Conservation (phyloP, 164 flowering plant genomes). For the Piper betle region DNA sequence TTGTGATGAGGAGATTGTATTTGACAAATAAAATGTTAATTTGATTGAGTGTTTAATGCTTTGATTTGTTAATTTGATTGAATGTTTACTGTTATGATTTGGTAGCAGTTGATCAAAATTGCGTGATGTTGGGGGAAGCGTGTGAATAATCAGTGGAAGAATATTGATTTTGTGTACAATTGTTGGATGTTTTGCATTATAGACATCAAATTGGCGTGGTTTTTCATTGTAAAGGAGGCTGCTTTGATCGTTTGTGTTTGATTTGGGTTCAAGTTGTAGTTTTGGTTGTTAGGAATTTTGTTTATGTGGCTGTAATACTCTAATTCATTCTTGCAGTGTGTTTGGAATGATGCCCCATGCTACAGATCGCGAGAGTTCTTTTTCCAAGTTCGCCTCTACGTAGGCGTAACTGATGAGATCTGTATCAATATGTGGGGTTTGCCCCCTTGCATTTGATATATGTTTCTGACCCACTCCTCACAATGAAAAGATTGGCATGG, state of each 20-base stretch:
- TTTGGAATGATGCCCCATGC: conserved; percentile 1
- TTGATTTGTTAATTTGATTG: not conserved
- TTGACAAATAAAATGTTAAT: too few species aligned
- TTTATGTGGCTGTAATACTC: not conserved
- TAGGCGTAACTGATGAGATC: not conserved
- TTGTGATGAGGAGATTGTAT: too few species aligned
- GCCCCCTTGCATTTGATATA: not conserved
- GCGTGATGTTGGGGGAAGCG: not conserved
- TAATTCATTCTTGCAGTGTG: conserved; percentile 2
- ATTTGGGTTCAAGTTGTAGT: not conserved
- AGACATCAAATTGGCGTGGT: too few species aligned
- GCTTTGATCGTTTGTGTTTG: not conserved
- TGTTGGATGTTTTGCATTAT: too few species aligned
- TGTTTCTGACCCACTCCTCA: not conserved
- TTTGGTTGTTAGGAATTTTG: not conserved
- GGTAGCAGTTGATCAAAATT: not conserved
- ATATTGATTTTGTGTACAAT: not conserved
- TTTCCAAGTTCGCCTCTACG: not conserved
- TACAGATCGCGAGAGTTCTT: not conserved
- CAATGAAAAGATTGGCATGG: conserved; percentile 5
- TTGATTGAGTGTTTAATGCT: not conserved
- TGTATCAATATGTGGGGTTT: not conserved
- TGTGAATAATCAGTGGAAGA: not conserved
- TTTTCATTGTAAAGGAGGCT: too few species aligned
- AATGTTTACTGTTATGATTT: too few species aligned